Base-by-base conservation (phyloP, 2,329 filamentous ascomycete species). In the Orbilia quercus region DNA sequence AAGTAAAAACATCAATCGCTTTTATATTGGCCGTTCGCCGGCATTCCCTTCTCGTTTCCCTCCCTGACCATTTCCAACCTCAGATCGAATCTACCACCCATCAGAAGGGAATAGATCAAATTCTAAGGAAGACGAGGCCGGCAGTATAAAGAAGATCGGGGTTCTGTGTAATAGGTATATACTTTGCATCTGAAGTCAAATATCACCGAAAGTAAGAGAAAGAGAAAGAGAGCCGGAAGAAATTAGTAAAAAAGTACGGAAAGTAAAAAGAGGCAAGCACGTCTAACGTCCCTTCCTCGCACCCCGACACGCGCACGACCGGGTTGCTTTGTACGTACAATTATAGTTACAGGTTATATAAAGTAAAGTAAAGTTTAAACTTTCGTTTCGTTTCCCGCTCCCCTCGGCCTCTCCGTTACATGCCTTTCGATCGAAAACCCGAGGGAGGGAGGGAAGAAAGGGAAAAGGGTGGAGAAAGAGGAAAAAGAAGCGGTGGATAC, bases 321-420 rank as follows among this genome's bases (percentile, higher is more conserved):
- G 6, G 20, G 11, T n/a, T 50, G 6, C n/a, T 7, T 16, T 14
- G 22, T 18, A 9, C 53, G 36, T 57, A 57, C 36, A 44, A 44
- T 44, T 57, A 57, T 36, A 57, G 22, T 28, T 57, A 55, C 20
- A 53, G 28, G 9, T 31, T 5, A 5, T 31, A 31, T 4, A 31
- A 31, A 31, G 9, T n/a, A n/a, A n/a, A n/a, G n/a, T n/a, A n/a
- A n/a, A n/a, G n/a, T n/a, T n/a, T n/a, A n/a, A n/a, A n/a, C n/a
- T n/a, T n/a, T n/a, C n/a, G n/a, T 4, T 31, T 9, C 28, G 28
- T 9, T 31, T 31, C 28, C 5, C 28, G 4, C 28, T 5, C 28
- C 28, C 28, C 28, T 5, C 9, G 4, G 28, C 9, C 9, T 31
- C 9, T 31, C 28, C 4, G 28, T 31, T 31, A n/a, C n/a, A n/a